Percentiles rank a stretch among this genome's conserved stretches.
Conservation (phyloP, 2,329 filamentous ascomycete species). For the Penicillium oxalicum region DNA sequence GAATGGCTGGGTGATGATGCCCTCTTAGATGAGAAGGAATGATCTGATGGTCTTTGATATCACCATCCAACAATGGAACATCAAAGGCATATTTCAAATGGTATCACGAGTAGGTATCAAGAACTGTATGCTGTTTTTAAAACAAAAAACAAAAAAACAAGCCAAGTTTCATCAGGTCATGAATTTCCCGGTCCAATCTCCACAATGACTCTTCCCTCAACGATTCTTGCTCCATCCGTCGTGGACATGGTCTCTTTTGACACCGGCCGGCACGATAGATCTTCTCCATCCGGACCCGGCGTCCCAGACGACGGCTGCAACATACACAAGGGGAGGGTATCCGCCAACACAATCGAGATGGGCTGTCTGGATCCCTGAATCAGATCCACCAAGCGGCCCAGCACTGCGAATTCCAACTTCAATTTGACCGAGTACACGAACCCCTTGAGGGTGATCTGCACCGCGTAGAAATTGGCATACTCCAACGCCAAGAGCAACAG, state of each 20-base stretch:
- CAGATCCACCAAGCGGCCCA: slow-evolving; percentile 43
- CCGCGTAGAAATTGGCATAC: slow-evolving; percentile 37
- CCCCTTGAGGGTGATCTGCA: slow-evolving; percentile 39
- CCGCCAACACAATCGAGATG: slow-evolving; percentile 16
- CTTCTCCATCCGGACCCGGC: slow-evolving; percentile 4
- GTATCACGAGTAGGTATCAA: no score
- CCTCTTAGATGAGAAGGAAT: neutral
- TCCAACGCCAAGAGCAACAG: slow-evolving; percentile 37
- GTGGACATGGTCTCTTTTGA: slow-evolving; percentile 5
- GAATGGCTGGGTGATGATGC: slow-evolving; percentile 24
- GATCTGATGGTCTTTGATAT: neutral
- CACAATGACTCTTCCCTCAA: slow-evolving; percentile 11
- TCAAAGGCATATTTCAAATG: no score
- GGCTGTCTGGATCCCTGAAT: slow-evolving; percentile 27
- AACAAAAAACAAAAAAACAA: neutral
- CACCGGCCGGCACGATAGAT: slow-evolving; percentile 2
- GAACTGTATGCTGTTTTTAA: neutral
- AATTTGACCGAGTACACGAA: slow-evolving; percentile 38
- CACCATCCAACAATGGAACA: no score
- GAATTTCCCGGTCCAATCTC: slow-evolving; percentile 2
- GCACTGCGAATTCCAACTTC: slow-evolving; percentile 52
- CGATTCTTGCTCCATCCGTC: slow-evolving; percentile 1
- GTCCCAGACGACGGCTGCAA: slow-evolving; percentile 9
- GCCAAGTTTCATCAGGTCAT: neutral
- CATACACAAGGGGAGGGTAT: slow-evolving; percentile 22